These are phyloP conservation scores for Fusarium chaquense DNA, from an alignment of 2,329 filamentous ascomycete genomes.

Conservation along the genomic window DNA sequence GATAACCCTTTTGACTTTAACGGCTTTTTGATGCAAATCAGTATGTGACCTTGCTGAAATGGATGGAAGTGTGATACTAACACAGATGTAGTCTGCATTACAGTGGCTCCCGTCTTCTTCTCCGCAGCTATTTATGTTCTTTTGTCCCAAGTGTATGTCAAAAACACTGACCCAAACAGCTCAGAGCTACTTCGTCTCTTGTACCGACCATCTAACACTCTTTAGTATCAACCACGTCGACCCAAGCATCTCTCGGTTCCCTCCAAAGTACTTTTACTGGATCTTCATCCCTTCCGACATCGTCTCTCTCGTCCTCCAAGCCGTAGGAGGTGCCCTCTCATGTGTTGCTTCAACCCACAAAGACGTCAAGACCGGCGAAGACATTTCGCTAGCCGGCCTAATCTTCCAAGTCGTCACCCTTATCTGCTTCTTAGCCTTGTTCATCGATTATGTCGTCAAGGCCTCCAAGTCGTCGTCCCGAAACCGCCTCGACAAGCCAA, in stretches of 20 bases:
- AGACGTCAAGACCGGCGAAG: constrained; percentile 54
- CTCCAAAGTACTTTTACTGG: constrained; percentile 43
- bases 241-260: constrained; percentile 41
- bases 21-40: constrained; percentile 74
- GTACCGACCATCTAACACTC: neutral
- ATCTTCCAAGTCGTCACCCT: constrained; percentile 64
- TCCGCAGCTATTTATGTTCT: constrained; percentile 48
- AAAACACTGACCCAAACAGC: neutral
- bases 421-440: constrained; percentile 58
- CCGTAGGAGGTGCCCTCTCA: constrained; percentile 62
- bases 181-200: neutral
- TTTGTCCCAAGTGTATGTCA: constrained; percentile 47
- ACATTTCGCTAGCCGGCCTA: constrained; percentile 65
- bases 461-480: constrained; percentile 47
- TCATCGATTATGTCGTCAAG: constrained; percentile 56
- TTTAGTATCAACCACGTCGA: constrained; percentile 42
- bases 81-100: constrained; percentile 48
- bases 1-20: constrained; percentile 67
- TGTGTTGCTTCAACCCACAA: constrained; percentile 51
- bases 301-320: constrained; percentile 64
- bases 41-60: constrained; percentile 51
- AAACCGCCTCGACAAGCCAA: constrained; percentile 50
- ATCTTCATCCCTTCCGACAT: constrained; percentile 60
- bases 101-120: constrained; percentile 49
- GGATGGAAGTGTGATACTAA: constrained; percentile 4